Conservation (phyloP, 495 filamentous ascomycete genomes). For the Aspergillus mulundensis region DNA sequence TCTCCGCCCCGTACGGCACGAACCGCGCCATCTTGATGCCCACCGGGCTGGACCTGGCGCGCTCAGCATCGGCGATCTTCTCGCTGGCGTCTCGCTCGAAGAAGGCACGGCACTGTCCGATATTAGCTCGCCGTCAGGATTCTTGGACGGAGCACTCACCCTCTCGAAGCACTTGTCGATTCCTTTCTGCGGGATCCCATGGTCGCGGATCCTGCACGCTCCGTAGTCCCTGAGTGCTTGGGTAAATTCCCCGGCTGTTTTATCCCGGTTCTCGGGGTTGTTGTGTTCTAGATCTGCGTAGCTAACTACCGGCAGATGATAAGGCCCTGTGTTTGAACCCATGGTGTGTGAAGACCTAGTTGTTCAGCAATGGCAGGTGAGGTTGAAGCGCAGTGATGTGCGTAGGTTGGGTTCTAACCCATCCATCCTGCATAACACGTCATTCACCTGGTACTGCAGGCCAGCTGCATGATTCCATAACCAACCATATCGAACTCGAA, state of each 20-base stretch:
- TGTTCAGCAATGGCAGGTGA: too few relatives aligned
- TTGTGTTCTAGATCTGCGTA: neutral
- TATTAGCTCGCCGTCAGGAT: neutral
- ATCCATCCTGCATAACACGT: too few relatives aligned
- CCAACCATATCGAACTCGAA: too few relatives aligned
- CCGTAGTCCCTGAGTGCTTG: neutral
- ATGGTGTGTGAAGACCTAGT: too few relatives aligned
- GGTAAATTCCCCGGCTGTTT: neutral
- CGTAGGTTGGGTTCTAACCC: too few relatives aligned
- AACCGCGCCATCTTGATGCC: neutral
- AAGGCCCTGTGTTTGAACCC: too few relatives aligned
- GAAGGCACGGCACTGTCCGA: neutral
- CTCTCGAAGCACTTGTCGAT: neutral
- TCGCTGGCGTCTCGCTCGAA: neutral
- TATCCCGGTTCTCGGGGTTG: neutral
- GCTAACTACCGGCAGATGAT: neutral
- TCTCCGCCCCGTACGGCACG: neutral
- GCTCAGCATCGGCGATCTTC: neutral
- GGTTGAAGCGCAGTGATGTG: too few relatives aligned
- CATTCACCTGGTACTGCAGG: too few relatives aligned
- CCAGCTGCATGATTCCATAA: too few relatives aligned
- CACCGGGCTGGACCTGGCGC: too few relatives aligned
- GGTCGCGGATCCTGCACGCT: slow-evolving; percentile 1
- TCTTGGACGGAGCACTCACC: too few relatives aligned
- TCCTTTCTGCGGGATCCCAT: neutral